Base-by-base conservation (phyloP, 495 filamentous ascomycete genomes). In the Aspergillus campestris region DNA sequence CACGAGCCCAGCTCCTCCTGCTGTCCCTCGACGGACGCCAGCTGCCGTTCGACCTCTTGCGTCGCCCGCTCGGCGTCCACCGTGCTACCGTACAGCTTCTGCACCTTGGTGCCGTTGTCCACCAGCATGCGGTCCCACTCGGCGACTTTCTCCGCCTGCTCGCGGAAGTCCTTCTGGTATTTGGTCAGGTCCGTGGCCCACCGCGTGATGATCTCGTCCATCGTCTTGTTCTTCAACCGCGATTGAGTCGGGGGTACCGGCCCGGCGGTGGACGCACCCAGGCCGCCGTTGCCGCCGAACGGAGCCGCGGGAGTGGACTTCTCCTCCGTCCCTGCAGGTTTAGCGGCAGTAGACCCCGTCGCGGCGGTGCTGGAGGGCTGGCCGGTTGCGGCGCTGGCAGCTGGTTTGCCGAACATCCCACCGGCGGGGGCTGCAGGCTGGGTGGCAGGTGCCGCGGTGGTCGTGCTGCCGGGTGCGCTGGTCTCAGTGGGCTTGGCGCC, bases 201-300 rank as follows among this genome's bases (percentile, higher is more conserved):
- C 12, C 87, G 80, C n/a, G 86, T 95, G 56, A 99, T 89, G 52
- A 99, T 97, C 61, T 99, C 94, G 57, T 97, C 92, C 91, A 99
- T 97, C 1, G 91, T 94, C 70, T 94, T 97, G 60, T 95, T 94
- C 71, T 94, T 95, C 14, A 99, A 70, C 9, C 92, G 87, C 2
- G 91, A 91, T 54, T 87, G 78, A 14, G 83, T 77, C 11, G 78
- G 69, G n/a, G 89, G 87, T 2, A 79, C 60, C 6, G 87, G 89
- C 0, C 89, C 89, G 34, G 77, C 66, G 14, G 86, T 91, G 0
- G 88, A 91, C n/a, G 78, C 75, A 10, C 75, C 73, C 45, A 88
- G 66, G 11, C 57, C 66, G 11, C 57, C 66, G 14, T 71, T 53
- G 9, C 58, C 56, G 4, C 61, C 54, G 10, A 24, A 24, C 18